These are phyloP conservation scores for Mycena pura DNA, from an alignment of 768 basidiomycete genomes.

Conservation along the genomic window DNA sequence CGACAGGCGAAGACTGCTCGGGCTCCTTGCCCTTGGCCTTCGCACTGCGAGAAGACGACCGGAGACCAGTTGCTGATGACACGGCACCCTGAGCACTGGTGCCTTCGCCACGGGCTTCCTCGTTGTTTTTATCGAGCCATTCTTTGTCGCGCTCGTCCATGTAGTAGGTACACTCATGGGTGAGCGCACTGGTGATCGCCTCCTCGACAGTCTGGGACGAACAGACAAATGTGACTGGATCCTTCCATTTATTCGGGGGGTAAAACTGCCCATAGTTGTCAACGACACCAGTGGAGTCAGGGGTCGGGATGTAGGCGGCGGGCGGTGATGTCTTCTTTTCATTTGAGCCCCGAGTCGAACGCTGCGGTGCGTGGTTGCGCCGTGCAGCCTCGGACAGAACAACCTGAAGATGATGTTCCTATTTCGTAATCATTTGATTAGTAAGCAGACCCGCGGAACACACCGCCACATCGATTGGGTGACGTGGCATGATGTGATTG, in stretches of 20 bases:
- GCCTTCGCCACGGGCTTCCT: conserved; percentile 84
- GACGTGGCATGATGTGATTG: conserved; percentile 14
- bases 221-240: conserved; percentile 79
- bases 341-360: conserved; percentile 13
- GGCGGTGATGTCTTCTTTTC: conserved; percentile 41
- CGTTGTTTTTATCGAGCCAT: conserved; percentile 94
- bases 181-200: conserved; percentile 60
- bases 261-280: conserved; percentile 84
- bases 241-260: conserved; percentile 70
- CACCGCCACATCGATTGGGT: conserved; percentile 49
- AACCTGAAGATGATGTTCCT: conserved; percentile 65
- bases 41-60: conserved; percentile 33
- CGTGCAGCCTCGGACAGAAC: conserved; percentile 40
- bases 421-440: conserved; percentile 37
- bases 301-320: conserved; percentile 89
- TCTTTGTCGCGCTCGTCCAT: conserved; percentile 98
- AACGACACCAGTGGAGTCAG: conserved; percentile 87
- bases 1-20: conserved; percentile 63
- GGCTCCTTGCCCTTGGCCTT: conserved; percentile 90
- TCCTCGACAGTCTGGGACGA: conserved; percentile 91
- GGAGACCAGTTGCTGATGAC: conserved; percentile 52
- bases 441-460: conserved; percentile 56
- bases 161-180: conserved; percentile 84
- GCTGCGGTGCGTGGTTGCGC: conserved; percentile 17
- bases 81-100: conserved; percentile 79